These are phyloP conservation scores for Pichia deserticola DNA, from an alignment of 805 yeast species.

Conservation along the genomic window DNA sequence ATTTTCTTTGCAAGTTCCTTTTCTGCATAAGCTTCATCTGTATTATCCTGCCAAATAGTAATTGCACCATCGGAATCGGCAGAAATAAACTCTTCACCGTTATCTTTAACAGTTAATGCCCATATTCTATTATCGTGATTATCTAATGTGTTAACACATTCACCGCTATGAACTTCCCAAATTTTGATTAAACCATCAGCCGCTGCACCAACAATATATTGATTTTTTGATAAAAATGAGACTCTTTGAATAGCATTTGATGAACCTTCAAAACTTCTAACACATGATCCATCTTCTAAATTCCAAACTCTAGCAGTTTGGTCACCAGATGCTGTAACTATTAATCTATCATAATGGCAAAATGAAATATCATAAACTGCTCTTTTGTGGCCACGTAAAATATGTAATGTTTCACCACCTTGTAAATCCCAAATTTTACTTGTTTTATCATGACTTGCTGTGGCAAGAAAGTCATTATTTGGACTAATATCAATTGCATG, in stretches of 20 bases:
- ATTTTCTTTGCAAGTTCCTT: constrained; percentile 47
- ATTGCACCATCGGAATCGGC: constrained; percentile 96
- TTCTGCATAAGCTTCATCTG: constrained; percentile 57
- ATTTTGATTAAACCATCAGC: constrained; percentile 92
- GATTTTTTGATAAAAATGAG: constrained; percentile 56
- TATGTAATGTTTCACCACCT: constrained; percentile 80
- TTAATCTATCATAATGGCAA: constrained; percentile 66
- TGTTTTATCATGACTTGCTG: constrained; percentile 90
- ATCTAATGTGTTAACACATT: constrained; percentile 76
- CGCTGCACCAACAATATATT: constrained; percentile 70
- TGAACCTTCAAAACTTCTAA: constrained; percentile 87
- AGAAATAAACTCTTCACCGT: constrained; percentile 63
- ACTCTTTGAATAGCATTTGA: constrained; percentile 86
- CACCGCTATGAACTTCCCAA: constrained; percentile 77
- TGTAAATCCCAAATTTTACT: constrained; percentile 84
- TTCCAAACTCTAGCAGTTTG: constrained; percentile 89
- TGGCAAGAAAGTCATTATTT: constrained; percentile 78
- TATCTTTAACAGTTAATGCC: constrained; percentile 66
- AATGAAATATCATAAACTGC: constrained; percentile 92
- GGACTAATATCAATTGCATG: constrained; percentile 88
- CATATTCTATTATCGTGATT: constrained; percentile 91
- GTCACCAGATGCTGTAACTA: constrained; percentile 84
- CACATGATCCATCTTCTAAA: constrained; percentile 64
- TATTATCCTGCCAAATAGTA: constrained; percentile 82
- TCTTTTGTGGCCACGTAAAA: constrained; percentile 84